Conservation (phyloP, 805 yeast species). For the Yarrowia osloensis region DNA sequence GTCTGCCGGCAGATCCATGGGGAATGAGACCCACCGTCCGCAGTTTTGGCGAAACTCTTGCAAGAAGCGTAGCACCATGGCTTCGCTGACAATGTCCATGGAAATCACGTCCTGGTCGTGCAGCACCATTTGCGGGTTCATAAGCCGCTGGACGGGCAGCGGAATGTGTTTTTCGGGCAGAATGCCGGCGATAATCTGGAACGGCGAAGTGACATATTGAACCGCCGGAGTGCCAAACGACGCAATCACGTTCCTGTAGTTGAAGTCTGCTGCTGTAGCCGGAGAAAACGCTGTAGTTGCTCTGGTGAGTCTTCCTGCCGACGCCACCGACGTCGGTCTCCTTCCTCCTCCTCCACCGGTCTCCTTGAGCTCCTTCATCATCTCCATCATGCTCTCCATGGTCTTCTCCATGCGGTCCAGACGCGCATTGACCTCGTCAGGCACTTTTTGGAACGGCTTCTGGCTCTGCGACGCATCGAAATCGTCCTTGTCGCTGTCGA, state of each 20-base stretch:
- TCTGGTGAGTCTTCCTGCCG: background rate
- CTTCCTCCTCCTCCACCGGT: background rate
- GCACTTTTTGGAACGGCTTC: conserved; percentile 30
- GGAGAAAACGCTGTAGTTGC: background rate
- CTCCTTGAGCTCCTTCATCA: conserved; percentile 21
- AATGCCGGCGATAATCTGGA: conserved; percentile 46
- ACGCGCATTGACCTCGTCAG: conserved; percentile 36
- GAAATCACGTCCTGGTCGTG: conserved; percentile 52
- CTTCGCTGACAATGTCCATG: conserved; percentile 51
- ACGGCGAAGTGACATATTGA: conserved; percentile 50
- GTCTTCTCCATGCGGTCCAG: conserved; percentile 34
- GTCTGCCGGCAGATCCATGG: conserved; percentile 53
- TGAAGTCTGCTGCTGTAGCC: background rate
- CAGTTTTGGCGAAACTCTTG: conserved; percentile 64
- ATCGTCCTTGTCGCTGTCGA: conserved; percentile 34
- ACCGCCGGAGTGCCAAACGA: conserved; percentile 46
- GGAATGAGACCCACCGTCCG: conserved; percentile 78
- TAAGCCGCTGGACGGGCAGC: conserved; percentile 44
- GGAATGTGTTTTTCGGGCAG: conserved; percentile 43
- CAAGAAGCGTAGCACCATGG: conserved; percentile 54
- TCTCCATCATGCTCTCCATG: conserved; percentile 27
- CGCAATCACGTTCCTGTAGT: conserved; percentile 28
- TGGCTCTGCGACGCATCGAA: conserved; percentile 17
- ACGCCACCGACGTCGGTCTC: background rate
- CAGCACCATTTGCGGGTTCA: conserved; percentile 39